A percentile compares a stretch with the other conserved stretches of the same genome.
Conservation (phyloP, 148 eudicot genomes). For the Dysphania ambrosioides region DNA sequence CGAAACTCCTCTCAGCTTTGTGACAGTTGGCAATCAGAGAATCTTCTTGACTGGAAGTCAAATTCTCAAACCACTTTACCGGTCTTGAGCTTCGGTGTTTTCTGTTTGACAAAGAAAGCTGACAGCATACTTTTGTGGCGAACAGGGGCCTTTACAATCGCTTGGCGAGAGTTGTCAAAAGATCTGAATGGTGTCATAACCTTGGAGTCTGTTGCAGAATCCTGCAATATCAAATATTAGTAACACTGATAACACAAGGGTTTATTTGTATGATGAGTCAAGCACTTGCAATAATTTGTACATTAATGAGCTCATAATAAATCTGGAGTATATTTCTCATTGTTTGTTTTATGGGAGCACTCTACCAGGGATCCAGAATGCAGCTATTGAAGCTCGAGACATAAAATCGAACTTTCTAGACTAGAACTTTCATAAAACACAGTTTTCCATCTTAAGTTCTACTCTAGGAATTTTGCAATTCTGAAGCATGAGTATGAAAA, state of each 20-base stretch:
- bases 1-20: background rate
- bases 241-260: background rate
- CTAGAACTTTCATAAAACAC: background rate
- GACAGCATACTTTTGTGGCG: constrained; percentile 81
- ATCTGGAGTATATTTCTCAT: no score
- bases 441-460: no score
- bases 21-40: no score
- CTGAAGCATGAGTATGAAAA: background rate
- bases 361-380: background rate
- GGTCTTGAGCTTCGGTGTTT: constrained; percentile 53
- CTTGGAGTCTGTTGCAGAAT: constrained; percentile 42
- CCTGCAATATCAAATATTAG: constrained; percentile 41
- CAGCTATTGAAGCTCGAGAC: no score
- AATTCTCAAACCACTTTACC: constrained; percentile 39
- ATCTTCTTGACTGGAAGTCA: no score
- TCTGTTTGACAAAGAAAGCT: constrained; percentile 87
- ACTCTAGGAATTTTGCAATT: background rate
- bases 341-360: no score
- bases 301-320: no score
- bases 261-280: background rate
- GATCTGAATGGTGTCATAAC: constrained; percentile 56
- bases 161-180: constrained; percentile 46
- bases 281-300: no score
- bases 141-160: constrained; percentile 50
- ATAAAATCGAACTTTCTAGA: background rate